Evolutionary conservation across 73 alveolate genomes (phyloP), one percentile per base, ranked within the genome.

Genomic region (Paramecium tetraurelia): DNA sequence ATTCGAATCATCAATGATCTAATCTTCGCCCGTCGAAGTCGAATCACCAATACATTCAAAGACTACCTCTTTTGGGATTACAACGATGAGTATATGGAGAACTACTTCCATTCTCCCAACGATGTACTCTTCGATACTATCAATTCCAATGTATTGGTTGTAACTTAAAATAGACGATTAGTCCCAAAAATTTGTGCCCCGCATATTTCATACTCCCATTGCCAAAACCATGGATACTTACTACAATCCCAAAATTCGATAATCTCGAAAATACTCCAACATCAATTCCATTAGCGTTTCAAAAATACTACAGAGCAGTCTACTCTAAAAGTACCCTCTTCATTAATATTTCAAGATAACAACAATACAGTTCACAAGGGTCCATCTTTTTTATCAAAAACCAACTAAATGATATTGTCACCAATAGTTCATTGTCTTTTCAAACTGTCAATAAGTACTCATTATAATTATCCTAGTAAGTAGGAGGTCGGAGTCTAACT

Each of bases 41-140:
- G 59, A 12, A 43, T 72, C 3, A 72, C 86, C n/a, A 40, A 36
- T 36, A 18, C 36, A 35, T 72, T 72, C n/a, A 72, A 72, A 40
- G 86, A 72, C 18, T 72, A 72, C 20, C 59, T 72, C 8, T 72
- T 36, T 72, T 72, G 86, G 86, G 86, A 72, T 72, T 72, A 72
- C 31, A 18, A 72, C 16, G 86, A 72, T 72, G 86, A 72, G 33
- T 72, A 72, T 11, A 36, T 72, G 86, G 68, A 72, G 24, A 38
- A 33, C 59, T 33, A 36, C 36, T 36, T 35, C 12, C 59, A 35
- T 29, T 36, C 33, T 38, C 86, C 86, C 1, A n/a, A 36, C 1
- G 18, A 72, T 21, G 1, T 33, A 35, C 35, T 72, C 4, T 29
- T 10, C 2, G 59, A 31, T 20, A 22, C 59, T 20, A 36, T 72